Base-by-base conservation (phyloP, 345 rosid species). In the Zanthoxylum bungeanum region DNA sequence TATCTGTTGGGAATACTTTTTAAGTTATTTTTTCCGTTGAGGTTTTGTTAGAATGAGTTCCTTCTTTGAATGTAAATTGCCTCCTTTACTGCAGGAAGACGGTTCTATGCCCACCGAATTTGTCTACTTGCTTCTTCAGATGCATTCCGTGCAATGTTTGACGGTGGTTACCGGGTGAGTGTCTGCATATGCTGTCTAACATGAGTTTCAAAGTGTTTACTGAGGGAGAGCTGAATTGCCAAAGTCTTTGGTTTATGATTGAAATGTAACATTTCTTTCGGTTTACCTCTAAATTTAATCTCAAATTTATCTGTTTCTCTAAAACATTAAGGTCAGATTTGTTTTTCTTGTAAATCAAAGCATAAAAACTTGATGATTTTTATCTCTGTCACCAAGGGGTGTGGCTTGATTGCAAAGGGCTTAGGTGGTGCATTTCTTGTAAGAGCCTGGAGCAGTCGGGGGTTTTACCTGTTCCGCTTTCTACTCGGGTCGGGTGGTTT, bases 101-200 rank as follows among this genome's bases (percentile, higher is more conserved):
- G 86, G 76, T 93, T 95, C 82, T 89, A 82, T 82, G 99, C 98
- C 63, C 99, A 95, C 81, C 88, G 96, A 83, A 95, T 95, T 76
- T 95, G 99, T 82, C 79, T 95, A 57, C 94, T 95, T 73, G 99
- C 98, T 84, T 95, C 99, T 71, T 95, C 99, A 68, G 99, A 95
- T 79, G 96, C 99, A 77, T 95, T 95, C 74, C 97, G 97, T 71
- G 99, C 99, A 72, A 92, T 95, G 99, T 95, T 95, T 76, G 99
- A 95, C 75, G 98, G 99, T 77, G 97, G 98, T 76, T 95, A 92
- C 76, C 85, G 97, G 87, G 99, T 92, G 79, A 88, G 97, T 81
- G 19, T 21, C 27, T 46, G 21, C 76, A 68, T 74, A 56, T 30
- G 55, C 21, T 64, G 39, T 71, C 68, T n/a, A n/a, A n/a, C n/a